phyloP scores from a whole-genome alignment of 108 stramenopile genomes.

The Skeletonema tropicum region DNA sequence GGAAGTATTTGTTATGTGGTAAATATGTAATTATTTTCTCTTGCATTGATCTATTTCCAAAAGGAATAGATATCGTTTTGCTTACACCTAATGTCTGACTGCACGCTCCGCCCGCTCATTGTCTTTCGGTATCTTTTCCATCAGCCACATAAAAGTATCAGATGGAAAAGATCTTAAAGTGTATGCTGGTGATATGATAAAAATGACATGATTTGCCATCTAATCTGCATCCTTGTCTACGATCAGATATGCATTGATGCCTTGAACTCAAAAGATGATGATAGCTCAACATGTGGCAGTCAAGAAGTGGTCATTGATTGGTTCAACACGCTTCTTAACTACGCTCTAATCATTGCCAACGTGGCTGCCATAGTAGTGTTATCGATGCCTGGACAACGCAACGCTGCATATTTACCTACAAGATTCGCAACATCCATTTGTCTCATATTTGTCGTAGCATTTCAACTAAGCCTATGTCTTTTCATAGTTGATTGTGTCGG shows the following conservation, averaged over 20 bases:
- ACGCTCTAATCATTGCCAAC: not conserved
- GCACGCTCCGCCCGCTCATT: no score
- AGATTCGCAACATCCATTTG: not conserved
- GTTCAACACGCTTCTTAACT: not conserved
- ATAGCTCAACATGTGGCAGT: not conserved
- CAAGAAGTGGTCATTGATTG: not conserved
- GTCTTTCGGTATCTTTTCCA: not conserved
- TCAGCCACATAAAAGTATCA: no score
- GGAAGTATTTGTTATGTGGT: no score
- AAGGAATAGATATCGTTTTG: no score
- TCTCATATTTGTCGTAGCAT: not conserved
- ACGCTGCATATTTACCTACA: not conserved
- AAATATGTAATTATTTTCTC: no score
- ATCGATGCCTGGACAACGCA: not conserved
- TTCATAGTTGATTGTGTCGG: not conserved
- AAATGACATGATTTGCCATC: not conserved
- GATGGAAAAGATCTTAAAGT: no score
- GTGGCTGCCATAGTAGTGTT: not conserved
- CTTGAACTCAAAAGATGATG: not conserved
- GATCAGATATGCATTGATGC: not conserved
- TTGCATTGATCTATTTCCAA: no score
- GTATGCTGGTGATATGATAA: no score
- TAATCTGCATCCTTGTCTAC: not conserved
- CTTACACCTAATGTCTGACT: no score
- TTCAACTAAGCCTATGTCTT: not conserved